Evolutionary conservation across 148 eudicot genomes (phyloP).

Genomic region (Cornus controversa): DNA sequence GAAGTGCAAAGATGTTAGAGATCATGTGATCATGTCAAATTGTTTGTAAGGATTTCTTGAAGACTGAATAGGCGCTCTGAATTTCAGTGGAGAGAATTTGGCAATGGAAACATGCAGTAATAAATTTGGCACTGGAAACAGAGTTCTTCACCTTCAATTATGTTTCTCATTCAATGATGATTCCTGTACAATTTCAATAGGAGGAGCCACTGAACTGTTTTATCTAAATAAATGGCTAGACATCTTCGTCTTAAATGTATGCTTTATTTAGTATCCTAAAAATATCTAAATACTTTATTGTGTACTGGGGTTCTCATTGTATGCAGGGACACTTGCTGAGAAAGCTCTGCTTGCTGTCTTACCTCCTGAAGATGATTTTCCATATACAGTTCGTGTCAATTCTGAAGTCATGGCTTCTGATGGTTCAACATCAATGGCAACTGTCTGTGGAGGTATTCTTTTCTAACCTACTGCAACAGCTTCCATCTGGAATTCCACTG

Average conservation of each 20-base stretch:
- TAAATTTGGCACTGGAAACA: too few relatives aligned
- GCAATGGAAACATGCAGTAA: too few relatives aligned
- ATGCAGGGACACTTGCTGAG: constrained; percentile 94
- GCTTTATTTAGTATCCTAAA: not conserved
- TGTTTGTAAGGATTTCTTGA: too few relatives aligned
- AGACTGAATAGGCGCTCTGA: too few relatives aligned
- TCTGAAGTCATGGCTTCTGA: constrained; percentile 99
- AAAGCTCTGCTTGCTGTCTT: constrained; percentile 93
- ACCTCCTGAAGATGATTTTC: constrained; percentile 84
- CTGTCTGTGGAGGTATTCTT: constrained; percentile 88
- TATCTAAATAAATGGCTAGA: not conserved
- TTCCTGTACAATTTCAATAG: not conserved
- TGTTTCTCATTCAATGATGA: not conserved
- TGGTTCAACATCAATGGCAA: constrained; percentile 99
- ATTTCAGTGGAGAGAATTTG: too few relatives aligned
- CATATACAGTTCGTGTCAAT: constrained; percentile 81
- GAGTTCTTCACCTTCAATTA: too few relatives aligned
- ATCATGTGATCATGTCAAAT: too few relatives aligned
- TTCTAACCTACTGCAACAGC: constrained; percentile 5
- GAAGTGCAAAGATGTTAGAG: too few relatives aligned
- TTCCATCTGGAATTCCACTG: constrained; percentile 4
- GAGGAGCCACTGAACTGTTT: not conserved
- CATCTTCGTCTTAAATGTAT: not conserved
- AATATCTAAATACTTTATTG: not conserved
- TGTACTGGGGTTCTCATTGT: constrained; percentile 12